phyloP scores from a whole-genome alignment of 345 rosid genomes.

The Citrus reticulata region DNA sequence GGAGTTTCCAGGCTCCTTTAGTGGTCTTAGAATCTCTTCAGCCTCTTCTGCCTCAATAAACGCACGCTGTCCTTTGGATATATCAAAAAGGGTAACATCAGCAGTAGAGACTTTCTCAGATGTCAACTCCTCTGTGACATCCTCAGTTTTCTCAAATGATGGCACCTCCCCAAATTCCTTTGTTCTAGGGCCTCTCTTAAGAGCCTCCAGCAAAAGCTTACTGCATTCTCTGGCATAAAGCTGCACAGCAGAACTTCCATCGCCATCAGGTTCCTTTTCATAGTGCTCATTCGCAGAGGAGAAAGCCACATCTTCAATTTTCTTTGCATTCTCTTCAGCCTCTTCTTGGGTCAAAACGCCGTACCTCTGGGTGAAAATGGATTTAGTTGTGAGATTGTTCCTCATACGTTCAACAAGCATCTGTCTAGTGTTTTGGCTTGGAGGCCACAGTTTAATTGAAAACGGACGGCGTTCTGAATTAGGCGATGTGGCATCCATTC shows the following conservation, averaged over 20 bases:
- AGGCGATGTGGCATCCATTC: constrained; percentile 48
- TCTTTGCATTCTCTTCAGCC: constrained; percentile 72
- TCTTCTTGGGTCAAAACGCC: constrained; percentile 69
- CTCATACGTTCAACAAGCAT: constrained; percentile 67
- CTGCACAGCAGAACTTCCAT: constrained; percentile 92
- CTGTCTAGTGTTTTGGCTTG: constrained; percentile 63
- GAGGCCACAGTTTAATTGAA: constrained; percentile 89
- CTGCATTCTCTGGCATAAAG: constrained; percentile 94
- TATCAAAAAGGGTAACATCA: constrained; percentile 54
- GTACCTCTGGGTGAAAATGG: constrained; percentile 80
- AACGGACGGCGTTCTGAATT: constrained; percentile 60
- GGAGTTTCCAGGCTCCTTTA: constrained; percentile 66
- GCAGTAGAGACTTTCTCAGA: constrained; percentile 31
- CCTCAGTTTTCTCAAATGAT: constrained; percentile 28
- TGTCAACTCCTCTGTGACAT: constrained; percentile 2
- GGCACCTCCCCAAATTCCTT: constrained; percentile 19
- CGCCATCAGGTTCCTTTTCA: constrained; percentile 94
- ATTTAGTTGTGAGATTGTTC: constrained; percentile 63
- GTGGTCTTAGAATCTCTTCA: constrained; percentile 65
- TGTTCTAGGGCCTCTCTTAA: constrained; percentile 55
- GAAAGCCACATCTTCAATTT: constrained; percentile 73
- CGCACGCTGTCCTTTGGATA: constrained; percentile 64
- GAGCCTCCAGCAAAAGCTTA: constrained; percentile 73
- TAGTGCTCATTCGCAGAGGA: constrained; percentile 58
- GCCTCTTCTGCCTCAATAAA: constrained; percentile 82